Base-by-base conservation (phyloP, 2,329 filamentous ascomycete genomes). In the Allantophomopsis cytisporea region DNA sequence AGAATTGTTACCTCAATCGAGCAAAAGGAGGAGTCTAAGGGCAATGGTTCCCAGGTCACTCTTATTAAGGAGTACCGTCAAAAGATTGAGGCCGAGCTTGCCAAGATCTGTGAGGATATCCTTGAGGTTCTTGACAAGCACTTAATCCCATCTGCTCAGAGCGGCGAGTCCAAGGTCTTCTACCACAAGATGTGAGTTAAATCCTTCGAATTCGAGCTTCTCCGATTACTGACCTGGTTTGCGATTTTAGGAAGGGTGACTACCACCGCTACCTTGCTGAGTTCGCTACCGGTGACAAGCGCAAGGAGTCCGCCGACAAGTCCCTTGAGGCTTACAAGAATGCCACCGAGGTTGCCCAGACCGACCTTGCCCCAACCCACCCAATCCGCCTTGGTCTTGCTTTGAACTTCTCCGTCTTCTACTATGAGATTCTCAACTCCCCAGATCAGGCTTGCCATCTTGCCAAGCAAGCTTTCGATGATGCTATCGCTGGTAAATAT, bases 21-120 rank as follows among this genome's bases (percentile, higher is more conserved):
- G 74, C 89, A 96, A 70, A 96, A 96, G 81, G 89, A 96, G 74
- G 89, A 96, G 71, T 91, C 87, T 62, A 96, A 95, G 80, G 89
- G 89, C 61, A 86, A 83, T 52, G 86, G 93, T 60, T 89, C 91
- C 75, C 89, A 96, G 66, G 86, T 95, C 58, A 63, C 70, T 55
- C 87, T 84, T 66, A 96, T 96, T 71, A 83, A 84, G 63, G 87
- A 94, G 49, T 96, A 96, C 76, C 89, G 89, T 60, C 80, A 87
- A 70, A 95, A 95, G 83, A 96, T 96, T 59, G 89, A 96, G 77
- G 73, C 72, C 57, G 89, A 96, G 73, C 81, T 96, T 56, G 89
- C 91, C 77, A 84, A 88, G 72, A 86, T 95, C 67, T 96, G 89
- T 78, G 80, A 95, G 71, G 89, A 96, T 71, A 86, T 95, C 54